Base-by-base conservation (phyloP, 306 rosid genomes). In the Quercus suber region DNA sequence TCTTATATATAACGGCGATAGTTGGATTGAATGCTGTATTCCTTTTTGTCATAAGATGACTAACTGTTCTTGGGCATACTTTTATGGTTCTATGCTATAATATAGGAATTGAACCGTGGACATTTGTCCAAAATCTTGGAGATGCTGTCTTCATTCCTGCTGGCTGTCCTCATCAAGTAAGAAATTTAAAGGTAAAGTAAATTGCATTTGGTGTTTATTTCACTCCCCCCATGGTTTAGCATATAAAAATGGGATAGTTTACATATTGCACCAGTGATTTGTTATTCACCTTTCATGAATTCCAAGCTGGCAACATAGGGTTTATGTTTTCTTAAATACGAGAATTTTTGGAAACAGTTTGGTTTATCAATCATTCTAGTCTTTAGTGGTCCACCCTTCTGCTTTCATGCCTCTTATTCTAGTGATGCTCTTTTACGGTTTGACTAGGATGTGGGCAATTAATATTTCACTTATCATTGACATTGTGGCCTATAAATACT, bases 71-170 rank as follows among this genome's bases (percentile, higher is more conserved):
- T 37, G 11, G 45, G 45, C 45, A 8, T 37, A 0, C 45, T 37
- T 7, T 37, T 7, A 14, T 58, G 5, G 21, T 73, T 73, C n/a
- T 35, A 49, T 72, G 68, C 31, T 21, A 14, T 77, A 20, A 43
- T 20, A 73, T 73, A 87, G 90, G 90, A 75, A 82, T 87, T 74
- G 90, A 84, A 80, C 85, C 88, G 6, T 87, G 90, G 88, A 79
- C 90, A 6, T 87, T 87, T 78, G 77, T 84, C 69, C 88, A 87
- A 75, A 82, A 87, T 37, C 85, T 82, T 57, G 90, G 90, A 69
- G 90, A 84, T 58, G 90, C 87, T 7, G 87, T 87, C 78, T 84
- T 87, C 52, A 82, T 87, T 71, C 88, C 90, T 72, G 90, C 90
- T 13, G 88, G 90, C 65, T 87, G 90, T 77, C 90, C 90, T 17